These are phyloP conservation scores for Lyophyllum decastes DNA, from an alignment of 768 basidiomycete species.

Conservation along the genomic window DNA sequence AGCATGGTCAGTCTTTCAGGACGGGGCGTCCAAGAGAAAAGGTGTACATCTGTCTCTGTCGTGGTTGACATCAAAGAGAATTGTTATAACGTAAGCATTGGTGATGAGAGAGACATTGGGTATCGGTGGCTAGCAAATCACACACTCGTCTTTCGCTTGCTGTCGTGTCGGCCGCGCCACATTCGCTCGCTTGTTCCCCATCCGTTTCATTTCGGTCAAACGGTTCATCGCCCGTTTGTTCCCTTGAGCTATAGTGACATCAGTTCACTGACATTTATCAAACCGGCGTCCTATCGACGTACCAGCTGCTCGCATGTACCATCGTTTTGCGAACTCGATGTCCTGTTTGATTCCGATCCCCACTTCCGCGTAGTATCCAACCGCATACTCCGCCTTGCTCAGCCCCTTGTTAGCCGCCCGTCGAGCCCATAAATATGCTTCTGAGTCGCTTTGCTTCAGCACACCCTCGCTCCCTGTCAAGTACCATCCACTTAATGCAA, in stretches of 20 bases:
- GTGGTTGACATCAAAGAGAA: conserved; percentile 12
- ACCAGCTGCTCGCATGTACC: conserved; percentile 99
- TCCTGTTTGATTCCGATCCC: conserved; percentile 98
- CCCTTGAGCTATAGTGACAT: conserved; percentile 72
- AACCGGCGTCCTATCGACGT: conserved; percentile 27
- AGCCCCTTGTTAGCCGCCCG: conserved; percentile 95
- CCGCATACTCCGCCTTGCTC: conserved; percentile 97
- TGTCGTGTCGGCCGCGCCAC: conserved; percentile 87
- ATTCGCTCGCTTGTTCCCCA: conserved; percentile 77
- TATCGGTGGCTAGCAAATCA: conserved; percentile 57
- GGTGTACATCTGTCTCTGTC: conserved; percentile 19
- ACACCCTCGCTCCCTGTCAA: conserved; percentile 94
- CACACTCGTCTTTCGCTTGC: conserved; percentile 92
- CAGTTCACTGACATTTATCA: neutral
- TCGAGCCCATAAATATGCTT: conserved; percentile 98
- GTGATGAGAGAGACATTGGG: neutral
- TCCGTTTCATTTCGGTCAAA: conserved; percentile 92
- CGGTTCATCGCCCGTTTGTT: conserved; percentile 97
- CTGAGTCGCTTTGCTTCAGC: conserved; percentile 95
- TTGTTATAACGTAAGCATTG: conserved; percentile 16
- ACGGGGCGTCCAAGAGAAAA: neutral
- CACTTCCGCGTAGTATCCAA: conserved; percentile 97
- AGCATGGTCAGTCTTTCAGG: conserved; percentile 4
- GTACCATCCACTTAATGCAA: conserved; percentile 98
- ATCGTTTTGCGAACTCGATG: conserved; percentile 91